Percentiles rank a stretch among this genome's conserved stretches.
phyloP scores from a whole-genome alignment of 352 stramenopile genomes.

The Pythium coloratum region DNA sequence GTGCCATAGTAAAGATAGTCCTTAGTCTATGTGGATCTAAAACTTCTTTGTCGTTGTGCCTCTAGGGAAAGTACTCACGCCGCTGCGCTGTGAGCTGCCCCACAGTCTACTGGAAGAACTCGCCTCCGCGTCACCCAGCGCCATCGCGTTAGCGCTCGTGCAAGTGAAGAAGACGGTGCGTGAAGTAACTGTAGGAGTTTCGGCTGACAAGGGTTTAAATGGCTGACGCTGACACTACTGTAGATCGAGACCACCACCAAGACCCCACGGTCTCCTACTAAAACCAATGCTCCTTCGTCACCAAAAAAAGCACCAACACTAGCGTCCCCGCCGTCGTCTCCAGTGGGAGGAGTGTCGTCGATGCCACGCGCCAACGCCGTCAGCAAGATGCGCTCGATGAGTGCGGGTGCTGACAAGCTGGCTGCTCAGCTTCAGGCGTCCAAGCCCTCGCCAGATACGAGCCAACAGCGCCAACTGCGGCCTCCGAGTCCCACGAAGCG shows the following conservation, averaged over 20 bases:
- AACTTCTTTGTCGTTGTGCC: not conserved
- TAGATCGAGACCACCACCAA: not conserved
- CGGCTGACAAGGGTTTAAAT: not conserved
- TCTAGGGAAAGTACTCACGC: conserved; percentile 46
- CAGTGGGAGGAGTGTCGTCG: not conserved
- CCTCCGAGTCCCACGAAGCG: not conserved
- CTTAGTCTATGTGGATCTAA: not conserved
- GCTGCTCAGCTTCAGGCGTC: not conserved
- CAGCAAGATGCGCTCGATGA: not conserved
- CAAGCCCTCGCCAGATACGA: too few relatives aligned
- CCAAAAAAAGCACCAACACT: too few relatives aligned
- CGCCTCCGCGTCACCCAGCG: conserved; percentile 37
- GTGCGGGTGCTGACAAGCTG: not conserved
- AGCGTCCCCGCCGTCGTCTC: not conserved
- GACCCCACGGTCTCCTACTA: not conserved
- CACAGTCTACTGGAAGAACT: conserved; percentile 47
- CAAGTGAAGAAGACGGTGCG: conserved; percentile 47
- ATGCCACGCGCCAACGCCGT: not conserved
- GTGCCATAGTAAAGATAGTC: too few relatives aligned
- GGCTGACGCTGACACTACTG: not conserved
- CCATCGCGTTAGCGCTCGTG: conserved; percentile 41
- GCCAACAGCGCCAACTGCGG: not conserved
- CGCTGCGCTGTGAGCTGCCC: conserved; percentile 47
- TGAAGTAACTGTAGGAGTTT: not conserved
- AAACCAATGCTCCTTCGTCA: not conserved